A percentile compares a stretch with the other conserved stretches of the same genome.
These are phyloP conservation scores for Aspergillus sp. DNA, from an alignment of 2,329 filamentous ascomycete genomes.

Conservation along the genomic window DNA sequence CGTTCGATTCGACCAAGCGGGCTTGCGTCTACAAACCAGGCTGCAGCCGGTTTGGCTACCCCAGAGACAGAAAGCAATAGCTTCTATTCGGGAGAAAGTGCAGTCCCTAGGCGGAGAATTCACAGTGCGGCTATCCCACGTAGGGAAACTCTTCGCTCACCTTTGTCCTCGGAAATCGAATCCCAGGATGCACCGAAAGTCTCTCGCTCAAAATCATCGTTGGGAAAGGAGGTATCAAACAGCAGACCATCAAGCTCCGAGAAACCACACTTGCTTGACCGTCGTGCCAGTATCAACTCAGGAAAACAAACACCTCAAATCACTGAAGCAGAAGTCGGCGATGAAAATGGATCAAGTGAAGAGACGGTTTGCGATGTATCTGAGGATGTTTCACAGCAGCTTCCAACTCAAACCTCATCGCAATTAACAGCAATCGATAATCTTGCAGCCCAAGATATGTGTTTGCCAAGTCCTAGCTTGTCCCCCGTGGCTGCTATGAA, in stretches of 20 bases:
- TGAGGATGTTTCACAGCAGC: not conserved
- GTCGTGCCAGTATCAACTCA: constrained; percentile 6
- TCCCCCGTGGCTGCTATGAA: constrained; percentile 82
- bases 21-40: constrained; percentile 20
- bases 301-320: constrained; percentile 8
- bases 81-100: constrained; percentile 18
- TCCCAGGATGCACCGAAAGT: constrained; percentile 13
- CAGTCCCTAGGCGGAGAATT: constrained; percentile 22
- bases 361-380: constrained; percentile 1
- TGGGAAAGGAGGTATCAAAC: constrained; percentile 13
- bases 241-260: constrained; percentile 10
- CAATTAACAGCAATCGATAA: constrained; percentile 57
- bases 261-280: constrained; percentile 10
- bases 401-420: constrained; percentile 15
- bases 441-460: constrained; percentile 76
- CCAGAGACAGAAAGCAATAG: constrained; percentile 34
- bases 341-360: constrained; percentile 3
- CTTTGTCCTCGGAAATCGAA: constrained; percentile 27
- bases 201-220: constrained; percentile 6
- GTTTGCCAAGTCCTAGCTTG: constrained; percentile 87
- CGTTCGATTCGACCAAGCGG: constrained; percentile 36
- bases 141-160: constrained; percentile 26
- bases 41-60: constrained; percentile 33
- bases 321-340: constrained; percentile 4
- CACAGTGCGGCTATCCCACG: constrained; percentile 30